Base-by-base conservation (phyloP, 805 yeast species). In the Starmerella tilneyi region DNA sequence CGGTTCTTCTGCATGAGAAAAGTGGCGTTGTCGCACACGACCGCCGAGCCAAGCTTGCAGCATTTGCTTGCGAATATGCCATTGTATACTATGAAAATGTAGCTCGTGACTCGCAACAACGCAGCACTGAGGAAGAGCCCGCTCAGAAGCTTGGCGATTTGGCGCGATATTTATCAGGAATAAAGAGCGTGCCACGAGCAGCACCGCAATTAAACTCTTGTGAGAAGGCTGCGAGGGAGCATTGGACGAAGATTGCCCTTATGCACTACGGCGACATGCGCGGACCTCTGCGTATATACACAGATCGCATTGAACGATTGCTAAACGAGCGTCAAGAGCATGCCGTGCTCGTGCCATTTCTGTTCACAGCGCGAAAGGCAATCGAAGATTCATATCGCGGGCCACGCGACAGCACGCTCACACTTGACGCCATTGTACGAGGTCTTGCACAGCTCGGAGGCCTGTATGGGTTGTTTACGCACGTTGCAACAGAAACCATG, bases 121-220 rank as follows among this genome's bases (percentile, higher is more conserved):
- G n/a, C n/a, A n/a, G n/a, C n/a, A n/a, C n/a, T n/a, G n/a, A 8
- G 12, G 29, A 36, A n/a, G 40, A 23, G 29, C 8, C 3, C 11
- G 40, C 23, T n/a, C 40, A 12, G 9, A 12, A 22, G 30, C 29
- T 35, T 11, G 45, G 45, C 17, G 46, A 43, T 16, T 11, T 36
- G 21, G 32, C 36, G 4, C 22, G 46, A 7, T 43, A 43, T 17
- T 2, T 28, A 9, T 19, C 45, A 21, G 41, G 38, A 3, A 41
- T 38, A 11, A 27, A 38, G 26, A 38, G 33, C 33, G 41, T 38
- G 41, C 41, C 41, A 17, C 41, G 41, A 15, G 33, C 33, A 26
- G 41, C 41, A 15, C 31, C 33, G 32, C 33, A 11, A 20, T 33
- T 27, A 13, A 28, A 15, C 19, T n/a, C 33, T 20, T 19, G 29